Evolutionary conservation across 805 yeast genomes (phyloP), one percentile per base, ranked within the genome.

Genomic region (Spencermartinsiella europaea): DNA sequence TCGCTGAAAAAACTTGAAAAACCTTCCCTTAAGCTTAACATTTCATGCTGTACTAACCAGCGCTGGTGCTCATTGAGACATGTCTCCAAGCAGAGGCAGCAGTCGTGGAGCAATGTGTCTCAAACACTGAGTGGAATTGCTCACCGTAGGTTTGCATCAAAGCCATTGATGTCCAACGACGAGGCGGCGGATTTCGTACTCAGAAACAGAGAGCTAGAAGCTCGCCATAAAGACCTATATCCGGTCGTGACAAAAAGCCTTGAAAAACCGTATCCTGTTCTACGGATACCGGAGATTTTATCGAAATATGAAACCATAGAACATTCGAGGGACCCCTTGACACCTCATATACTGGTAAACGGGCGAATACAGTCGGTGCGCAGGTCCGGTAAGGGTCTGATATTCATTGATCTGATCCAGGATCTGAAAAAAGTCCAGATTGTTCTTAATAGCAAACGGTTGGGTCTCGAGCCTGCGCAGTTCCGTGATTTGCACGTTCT

Each of bases 321-420:
- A 27, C 45, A 36, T 19, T 10, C 5, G 16, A 12, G 33, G 10
- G 38, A 27, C 19, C 42, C 45, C 10, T 35, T 12, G 3, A 21
- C n/a, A 5, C 17, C 33, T 5, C 5, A 17, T 16, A 34, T 21
- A 34, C 40, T 20, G 44, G 51, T 74, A 5, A 75, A 78, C 50
- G 96, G 95, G 0, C 75, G 81, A 44, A 71, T 87, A 5, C 47
- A 45, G 1, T 68, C 77, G 17, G 72, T 87, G 0, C 63, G 96
- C 34, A 73, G 70, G 43, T 72, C 89, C 0, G 88, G 95, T 0
- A 81, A 76, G 54, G 83, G 82, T 1, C 73, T 86, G 67, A 64
- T 76, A 35, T 87, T 87, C 56, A 56, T 86, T 20, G 96, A 87
- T 59, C 35, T 87, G 2, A 57, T 69, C 0, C 91, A 84, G 55